phyloP scores from a whole-genome alignment of 73 alveolate genomes.

The Paramecium tetraurelia region DNA sequence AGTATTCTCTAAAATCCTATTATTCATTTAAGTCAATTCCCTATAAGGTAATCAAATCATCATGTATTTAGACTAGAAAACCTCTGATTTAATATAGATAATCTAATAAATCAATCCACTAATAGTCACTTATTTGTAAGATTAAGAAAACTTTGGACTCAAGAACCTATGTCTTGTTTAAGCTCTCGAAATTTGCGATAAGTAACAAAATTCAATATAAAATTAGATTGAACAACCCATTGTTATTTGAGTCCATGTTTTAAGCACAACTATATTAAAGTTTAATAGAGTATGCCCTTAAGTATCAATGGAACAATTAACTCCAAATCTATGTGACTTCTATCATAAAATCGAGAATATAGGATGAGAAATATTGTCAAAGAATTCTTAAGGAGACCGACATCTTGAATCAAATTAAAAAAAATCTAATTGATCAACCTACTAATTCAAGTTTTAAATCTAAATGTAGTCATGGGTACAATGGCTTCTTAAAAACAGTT shows the following conservation, averaged over 20 bases:
- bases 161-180: not conserved
- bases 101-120: not conserved
- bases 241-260: slow-evolving; percentile 8
- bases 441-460: not conserved
- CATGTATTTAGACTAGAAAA: slow-evolving; percentile 7
- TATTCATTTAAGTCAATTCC: not conserved
- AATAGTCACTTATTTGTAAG: not conserved
- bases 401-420: not conserved
- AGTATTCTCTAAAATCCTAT: not conserved
- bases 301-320: slow-evolving; percentile 12
- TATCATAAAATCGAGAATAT: not conserved
- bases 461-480: not conserved
- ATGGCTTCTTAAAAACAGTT: not conserved
- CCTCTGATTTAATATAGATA: not conserved
- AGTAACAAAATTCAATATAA: not conserved
- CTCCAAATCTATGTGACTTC: not conserved
- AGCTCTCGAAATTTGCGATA: not conserved
- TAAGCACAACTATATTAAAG: not conserved
- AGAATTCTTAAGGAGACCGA: slow-evolving; percentile 12
- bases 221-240: not conserved
- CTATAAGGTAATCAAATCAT: not conserved
- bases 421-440: not conserved
- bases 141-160: not conserved
- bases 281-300: not conserved
- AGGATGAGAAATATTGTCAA: not conserved